These are phyloP conservation scores for Plenodomus biglobosus DNA, from an alignment of 2,329 filamentous ascomycete genomes.

Conservation along the genomic window DNA sequence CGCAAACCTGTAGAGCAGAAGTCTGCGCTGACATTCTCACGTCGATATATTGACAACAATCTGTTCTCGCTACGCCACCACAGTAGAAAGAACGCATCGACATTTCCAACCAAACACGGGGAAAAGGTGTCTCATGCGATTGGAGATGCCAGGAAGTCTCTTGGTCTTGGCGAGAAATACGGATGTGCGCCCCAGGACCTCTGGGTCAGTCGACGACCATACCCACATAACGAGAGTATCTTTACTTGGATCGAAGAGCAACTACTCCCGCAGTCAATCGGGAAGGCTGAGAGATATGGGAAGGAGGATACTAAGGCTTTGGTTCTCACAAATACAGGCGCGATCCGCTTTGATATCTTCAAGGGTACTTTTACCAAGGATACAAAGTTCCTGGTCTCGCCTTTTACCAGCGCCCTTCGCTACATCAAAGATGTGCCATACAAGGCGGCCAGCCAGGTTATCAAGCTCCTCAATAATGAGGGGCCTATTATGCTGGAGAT, in stretches of 20 bases:
- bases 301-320: constrained; percentile 63
- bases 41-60: constrained; percentile 93
- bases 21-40: constrained; percentile 61
- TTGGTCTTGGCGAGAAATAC: constrained; percentile 71
- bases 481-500: constrained; percentile 52
- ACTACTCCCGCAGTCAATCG: constrained; percentile 69
- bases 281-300: constrained; percentile 41
- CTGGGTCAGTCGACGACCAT: constrained; percentile 80
- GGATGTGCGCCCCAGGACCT: constrained; percentile 82
- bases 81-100: constrained; percentile 68
- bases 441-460: constrained; percentile 67
- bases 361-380: constrained; percentile 88
- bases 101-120: constrained; percentile 76
- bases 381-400: constrained; percentile 80
- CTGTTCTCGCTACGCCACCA: constrained; percentile 82
- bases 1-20: constrained; percentile 16
- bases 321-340: constrained; percentile 83
- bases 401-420: constrained; percentile 78
- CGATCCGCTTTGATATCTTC: constrained; percentile 94
- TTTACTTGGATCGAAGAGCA: constrained; percentile 77
- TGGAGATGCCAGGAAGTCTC: constrained; percentile 64
- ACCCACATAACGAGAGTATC: constrained; percentile 72
- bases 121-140: constrained; percentile 72
- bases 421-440: constrained; percentile 83
- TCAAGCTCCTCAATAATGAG: constrained; percentile 60